Evolutionary conservation across 306 rosid genomes (phyloP), one percentile per base, ranked within the genome.

Genomic region (Sesbania bispinosa): DNA sequence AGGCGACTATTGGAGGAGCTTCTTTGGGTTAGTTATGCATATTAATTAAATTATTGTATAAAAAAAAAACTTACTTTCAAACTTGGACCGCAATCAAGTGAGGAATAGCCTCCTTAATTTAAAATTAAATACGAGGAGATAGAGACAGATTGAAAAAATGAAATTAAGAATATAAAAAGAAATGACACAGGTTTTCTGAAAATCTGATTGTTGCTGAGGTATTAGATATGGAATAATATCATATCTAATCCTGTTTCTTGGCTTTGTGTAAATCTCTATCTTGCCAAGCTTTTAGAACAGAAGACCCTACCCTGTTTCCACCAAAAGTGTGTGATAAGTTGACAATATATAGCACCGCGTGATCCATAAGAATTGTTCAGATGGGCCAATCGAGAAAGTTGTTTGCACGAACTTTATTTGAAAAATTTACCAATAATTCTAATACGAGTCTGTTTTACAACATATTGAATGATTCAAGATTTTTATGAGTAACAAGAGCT

Each of bases 1-100:
- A n/a, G n/a, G n/a, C n/a, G n/a, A n/a, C n/a, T n/a, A n/a, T n/a
- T n/a, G n/a, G n/a, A n/a, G n/a, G n/a, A n/a, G n/a, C n/a, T n/a
- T n/a, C n/a, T n/a, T n/a, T n/a, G n/a, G n/a, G n/a, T n/a, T n/a
- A n/a, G n/a, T n/a, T n/a, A n/a, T 35, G 10, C 27, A 48, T 18
- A n/a, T n/a, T n/a, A n/a, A 15, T 19, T 39, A 15, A 15, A 32
- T 18, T 32, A 58, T 8, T 27, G 8, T 32, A n/a, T n/a, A n/a
- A n/a, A n/a, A n/a, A n/a, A n/a, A 58, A 58, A 16, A 16, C 11
- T 33, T 1, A 32, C 38, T 32, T 39, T 72, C 59, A 59, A 72
- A 72, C 35, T 72, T 72, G 77, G 29, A 13, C 19, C 32, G 29
- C 61, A 60, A 46, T 59, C 43, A 46, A 60, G 1, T 6, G 35